Base-by-base conservation (phyloP, 2,329 filamentous ascomycete species). In the Claviceps sp. region DNA sequence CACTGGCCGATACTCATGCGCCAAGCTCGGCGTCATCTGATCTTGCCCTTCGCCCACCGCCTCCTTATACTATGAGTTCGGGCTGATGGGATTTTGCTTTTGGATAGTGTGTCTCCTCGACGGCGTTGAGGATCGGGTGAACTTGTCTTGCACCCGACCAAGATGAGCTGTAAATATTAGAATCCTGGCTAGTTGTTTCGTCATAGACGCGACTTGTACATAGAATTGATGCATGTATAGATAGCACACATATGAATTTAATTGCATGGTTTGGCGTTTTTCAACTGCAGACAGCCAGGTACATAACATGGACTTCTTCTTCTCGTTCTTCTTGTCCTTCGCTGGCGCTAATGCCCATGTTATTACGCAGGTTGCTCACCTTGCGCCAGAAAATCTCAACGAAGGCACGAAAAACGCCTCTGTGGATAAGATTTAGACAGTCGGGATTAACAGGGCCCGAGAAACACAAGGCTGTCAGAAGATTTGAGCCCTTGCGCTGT, bases 1-100 rank as follows among this genome's bases (percentile, higher is more conserved):
- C 53, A 16, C 56, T 5, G 16, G 30, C 52, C 30, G 24, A 47
- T 6, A 10, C 24, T 17, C 50, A 52, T 37, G 50, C 48, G 13
- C 16, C 54, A 17, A 17, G 48, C 34, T 49, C 52, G 19, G 53
- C 56, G 24, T 52, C 52, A 37, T 24, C 53, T 39, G 41, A 51
- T 19, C 49, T 51, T 7, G 19, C 19, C 22, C 14, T 34, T 34
- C 30, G 30, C 10, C 56, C 61, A 4, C 62, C 64, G 10, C 62
- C 62, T 17, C 55, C 59, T 1, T 61, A 63, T 52, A 51, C 50
- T 8, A 24, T 45, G 38, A 46, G 38, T 14, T 17, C 48, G 47
- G 50, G 52, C 47, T 55, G 47, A 46, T 52, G 48, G 46, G 48
- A 56, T 30, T 46, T 48, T 7, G 51, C 53, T 53, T 57, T 57